These are phyloP conservation scores for Ilex aquifolium DNA, from an alignment of 257 asterid species.

Conservation along the genomic window DNA sequence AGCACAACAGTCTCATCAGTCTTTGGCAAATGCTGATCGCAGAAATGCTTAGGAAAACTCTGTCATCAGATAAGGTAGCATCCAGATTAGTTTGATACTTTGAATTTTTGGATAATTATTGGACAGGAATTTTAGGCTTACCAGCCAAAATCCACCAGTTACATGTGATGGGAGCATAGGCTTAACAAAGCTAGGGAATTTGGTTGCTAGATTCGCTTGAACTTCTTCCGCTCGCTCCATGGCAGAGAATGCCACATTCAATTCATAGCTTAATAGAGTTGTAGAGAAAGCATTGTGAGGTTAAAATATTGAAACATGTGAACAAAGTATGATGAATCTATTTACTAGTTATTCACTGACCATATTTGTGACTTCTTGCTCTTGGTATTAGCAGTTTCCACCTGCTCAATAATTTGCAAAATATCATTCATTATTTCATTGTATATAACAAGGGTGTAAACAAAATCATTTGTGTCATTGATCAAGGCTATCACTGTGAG, in stretches of 20 bases:
- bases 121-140: constrained; percentile 8
- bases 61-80: constrained; percentile 16
- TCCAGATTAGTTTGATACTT: background rate
- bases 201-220: constrained; percentile 26
- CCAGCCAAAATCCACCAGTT: constrained; percentile 46
- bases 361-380: no score
- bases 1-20: constrained; percentile 37
- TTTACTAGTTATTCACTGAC: no score
- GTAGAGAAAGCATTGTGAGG: no score
- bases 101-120: background rate
- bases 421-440: no score
- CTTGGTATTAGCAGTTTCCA: no score
- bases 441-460: no score
- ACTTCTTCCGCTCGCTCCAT: constrained; percentile 40
- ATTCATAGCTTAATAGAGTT: no score
- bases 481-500: no score
- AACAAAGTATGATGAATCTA: no score
- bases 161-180: constrained; percentile 48
- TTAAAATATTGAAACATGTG: no score
- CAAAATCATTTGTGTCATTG: no score
- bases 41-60: constrained; percentile 49
- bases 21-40: constrained; percentile 47
- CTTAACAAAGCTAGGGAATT: constrained; percentile 44
- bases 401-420: no score
- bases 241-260: constrained; percentile 12